Conservation (phyloP, 2,329 filamentous ascomycete genomes). For the Neopestalotiopsis rosae region DNA sequence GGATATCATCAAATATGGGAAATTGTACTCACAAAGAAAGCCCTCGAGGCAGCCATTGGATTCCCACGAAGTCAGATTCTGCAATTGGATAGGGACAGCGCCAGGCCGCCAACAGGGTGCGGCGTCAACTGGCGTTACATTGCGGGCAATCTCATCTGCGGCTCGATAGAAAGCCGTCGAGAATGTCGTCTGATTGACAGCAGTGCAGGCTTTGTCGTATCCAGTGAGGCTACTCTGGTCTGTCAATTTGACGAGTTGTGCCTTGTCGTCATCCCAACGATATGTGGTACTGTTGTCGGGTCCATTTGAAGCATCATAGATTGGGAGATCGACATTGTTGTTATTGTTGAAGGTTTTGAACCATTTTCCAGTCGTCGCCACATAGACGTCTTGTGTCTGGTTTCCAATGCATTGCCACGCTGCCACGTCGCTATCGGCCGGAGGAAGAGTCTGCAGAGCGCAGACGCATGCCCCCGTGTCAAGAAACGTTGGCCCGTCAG, state of each 20-base stretch:
- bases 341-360: constrained; percentile 39
- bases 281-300: constrained; percentile 37
- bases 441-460: constrained; percentile 18
- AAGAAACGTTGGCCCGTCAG: constrained; percentile 41
- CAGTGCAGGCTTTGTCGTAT: constrained; percentile 48
- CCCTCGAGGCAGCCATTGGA: constrained; percentile 44
- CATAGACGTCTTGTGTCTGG: constrained; percentile 45
- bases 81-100: constrained; percentile 46
- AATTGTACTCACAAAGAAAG: constrained; percentile 45
- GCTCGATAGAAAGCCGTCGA: constrained; percentile 47
- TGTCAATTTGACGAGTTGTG: constrained; percentile 30
- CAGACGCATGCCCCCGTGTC: constrained; percentile 45
- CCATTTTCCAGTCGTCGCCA: constrained; percentile 46
- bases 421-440: constrained; percentile 14
- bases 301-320: constrained; percentile 43
- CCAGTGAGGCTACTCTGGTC: constrained; percentile 33
- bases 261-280: constrained; percentile 32
- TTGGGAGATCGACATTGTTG: constrained; percentile 29
- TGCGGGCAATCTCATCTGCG: constrained; percentile 26
- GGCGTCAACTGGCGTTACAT: constrained; percentile 41
- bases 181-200: constrained; percentile 45
- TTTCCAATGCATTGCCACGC: constrained; percentile 53
- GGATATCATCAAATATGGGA: background rate
- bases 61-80: constrained; percentile 42
- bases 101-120: constrained; percentile 45